Evolutionary conservation across 2,329 filamentous ascomycete species (phyloP).

Genomic region (Sclerotinia subarctica): DNA sequence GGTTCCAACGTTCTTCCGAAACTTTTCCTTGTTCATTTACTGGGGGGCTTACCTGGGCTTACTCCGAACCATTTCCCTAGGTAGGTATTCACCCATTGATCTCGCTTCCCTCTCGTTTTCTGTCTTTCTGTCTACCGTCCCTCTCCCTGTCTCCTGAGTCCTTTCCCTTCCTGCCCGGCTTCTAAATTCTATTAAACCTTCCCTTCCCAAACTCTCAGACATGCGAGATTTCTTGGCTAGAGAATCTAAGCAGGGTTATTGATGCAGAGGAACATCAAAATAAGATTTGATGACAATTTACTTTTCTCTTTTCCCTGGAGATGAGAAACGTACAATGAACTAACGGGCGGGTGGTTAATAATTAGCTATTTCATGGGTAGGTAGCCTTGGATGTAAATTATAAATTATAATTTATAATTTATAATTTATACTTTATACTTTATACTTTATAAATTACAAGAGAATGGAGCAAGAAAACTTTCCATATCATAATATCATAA

Average conservation of each 20-base stretch:
- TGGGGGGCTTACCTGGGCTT: no score
- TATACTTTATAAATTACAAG: background rate
- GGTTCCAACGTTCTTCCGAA: no score
- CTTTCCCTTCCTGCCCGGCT: background rate
- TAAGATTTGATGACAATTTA: conserved; percentile 11
- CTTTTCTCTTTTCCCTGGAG: background rate
- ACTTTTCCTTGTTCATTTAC: background rate
- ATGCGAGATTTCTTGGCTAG: background rate
- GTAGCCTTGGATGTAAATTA: no score
- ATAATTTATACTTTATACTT: no score
- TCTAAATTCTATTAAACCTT: background rate
- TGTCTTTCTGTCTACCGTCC: no score
- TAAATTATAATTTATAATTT: no score
- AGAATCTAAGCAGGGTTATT: background rate
- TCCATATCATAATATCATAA: no score
- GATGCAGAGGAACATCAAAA: background rate
- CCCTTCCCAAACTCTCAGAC: background rate
- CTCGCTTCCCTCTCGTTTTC: background rate
- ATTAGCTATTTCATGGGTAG: background rate
- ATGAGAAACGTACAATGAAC: background rate
- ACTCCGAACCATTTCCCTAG: no score
- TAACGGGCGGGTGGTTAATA: background rate
- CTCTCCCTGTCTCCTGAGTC: background rate
- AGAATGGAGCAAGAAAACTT: background rate
- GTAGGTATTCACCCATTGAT: background rate